Evolutionary conservation across 2,329 filamentous ascomycete species (phyloP).

Genomic region (Trichoderma afroharzianum): DNA sequence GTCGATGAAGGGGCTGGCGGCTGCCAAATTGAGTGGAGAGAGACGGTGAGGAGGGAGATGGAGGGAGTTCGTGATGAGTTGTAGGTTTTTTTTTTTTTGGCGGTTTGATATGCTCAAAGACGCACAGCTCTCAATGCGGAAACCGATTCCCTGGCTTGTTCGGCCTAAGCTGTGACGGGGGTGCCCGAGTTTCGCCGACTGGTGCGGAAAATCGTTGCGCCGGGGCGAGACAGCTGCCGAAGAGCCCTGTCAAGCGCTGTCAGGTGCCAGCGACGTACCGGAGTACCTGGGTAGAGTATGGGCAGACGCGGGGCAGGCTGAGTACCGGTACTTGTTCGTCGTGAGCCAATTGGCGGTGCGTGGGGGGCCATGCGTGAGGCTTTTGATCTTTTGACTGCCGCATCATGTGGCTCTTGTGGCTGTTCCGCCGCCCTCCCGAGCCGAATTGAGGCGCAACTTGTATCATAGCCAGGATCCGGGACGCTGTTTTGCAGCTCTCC

Average conservation of each 20-base stretch:
- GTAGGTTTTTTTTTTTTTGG: constrained; percentile 2
- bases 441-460: neutral
- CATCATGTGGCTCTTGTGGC: neutral
- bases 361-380: neutral
- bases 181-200: constrained; percentile 24
- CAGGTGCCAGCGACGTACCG: neutral
- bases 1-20: constrained; percentile 31
- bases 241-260: neutral
- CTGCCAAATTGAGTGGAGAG: constrained; percentile 20
- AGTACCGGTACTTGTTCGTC: neutral
- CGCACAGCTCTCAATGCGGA: constrained; percentile 23
- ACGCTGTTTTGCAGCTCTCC: neutral
- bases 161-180: constrained; percentile 8
- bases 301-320: neutral
- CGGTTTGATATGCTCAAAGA: constrained; percentile 18
- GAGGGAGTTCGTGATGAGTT: constrained; percentile 7
- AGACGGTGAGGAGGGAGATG: constrained; percentile 18
- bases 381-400: neutral
- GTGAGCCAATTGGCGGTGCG: neutral
- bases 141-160: constrained; percentile 17
- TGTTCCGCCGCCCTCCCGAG: neutral
- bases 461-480: neutral
- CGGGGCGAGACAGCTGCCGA: neutral
- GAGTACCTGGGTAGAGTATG: neutral
- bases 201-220: constrained; percentile 12